These are phyloP conservation scores for Termitomyces titanicus DNA, from an alignment of 768 basidiomycete genomes.

Conservation along the genomic window DNA sequence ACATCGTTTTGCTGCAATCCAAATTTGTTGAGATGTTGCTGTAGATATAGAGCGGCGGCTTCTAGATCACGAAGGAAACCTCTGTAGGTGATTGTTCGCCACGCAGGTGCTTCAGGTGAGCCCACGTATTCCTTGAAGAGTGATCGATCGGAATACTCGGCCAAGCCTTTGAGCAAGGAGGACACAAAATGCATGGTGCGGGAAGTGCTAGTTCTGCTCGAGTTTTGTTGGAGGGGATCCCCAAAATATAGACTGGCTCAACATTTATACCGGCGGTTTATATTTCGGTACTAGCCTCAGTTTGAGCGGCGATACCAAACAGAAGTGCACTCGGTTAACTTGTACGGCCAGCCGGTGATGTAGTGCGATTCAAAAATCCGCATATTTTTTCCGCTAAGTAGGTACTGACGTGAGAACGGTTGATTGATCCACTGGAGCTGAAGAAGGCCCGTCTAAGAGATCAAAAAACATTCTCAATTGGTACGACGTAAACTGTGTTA, in stretches of 20 bases:
- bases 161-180: conserved; percentile 2
- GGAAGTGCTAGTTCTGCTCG: neutral
- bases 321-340: no score
- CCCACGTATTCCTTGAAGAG: conserved; percentile 6
- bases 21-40: neutral
- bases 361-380: no score
- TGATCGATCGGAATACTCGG: neutral
- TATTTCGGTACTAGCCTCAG: no score
- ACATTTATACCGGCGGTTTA: neutral
- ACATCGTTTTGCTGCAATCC: conserved; percentile 1
- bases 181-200: conserved; percentile 9
- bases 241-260: neutral
- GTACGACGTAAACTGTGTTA: no score
- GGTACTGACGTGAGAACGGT: neutral
- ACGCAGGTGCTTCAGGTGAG: neutral
- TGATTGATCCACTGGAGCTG: no score
- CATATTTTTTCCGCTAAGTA: no score
- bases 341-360: neutral
- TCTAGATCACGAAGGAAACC: neutral
- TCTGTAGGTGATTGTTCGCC: conserved; percentile 6
- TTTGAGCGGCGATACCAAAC: neutral
- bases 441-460: no score
- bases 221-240: neutral
- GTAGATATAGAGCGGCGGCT: neutral
- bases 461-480: no score